phyloP scores from a whole-genome alignment of 441 rosid genomes.

The Brassica balearica region DNA sequence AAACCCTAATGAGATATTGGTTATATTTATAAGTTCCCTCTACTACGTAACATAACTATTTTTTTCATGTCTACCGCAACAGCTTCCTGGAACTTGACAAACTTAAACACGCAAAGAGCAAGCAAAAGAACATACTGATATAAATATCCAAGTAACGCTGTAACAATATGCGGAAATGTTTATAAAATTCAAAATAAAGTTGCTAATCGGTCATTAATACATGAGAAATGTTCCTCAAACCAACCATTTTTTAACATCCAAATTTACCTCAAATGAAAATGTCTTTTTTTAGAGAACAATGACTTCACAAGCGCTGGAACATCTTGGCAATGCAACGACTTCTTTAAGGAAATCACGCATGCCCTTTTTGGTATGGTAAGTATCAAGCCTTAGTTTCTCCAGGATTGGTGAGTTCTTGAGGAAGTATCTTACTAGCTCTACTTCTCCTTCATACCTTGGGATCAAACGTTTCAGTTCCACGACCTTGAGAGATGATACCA shows the following conservation, averaged over 20 bases:
- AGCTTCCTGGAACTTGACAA: too few relatives aligned
- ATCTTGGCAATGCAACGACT: constrained; percentile 17
- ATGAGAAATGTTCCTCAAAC: neutral
- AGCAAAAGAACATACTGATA: too few relatives aligned
- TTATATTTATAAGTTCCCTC: too few relatives aligned
- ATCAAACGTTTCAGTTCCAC: neutral
- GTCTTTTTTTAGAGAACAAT: neutral
- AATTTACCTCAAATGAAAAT: neutral
- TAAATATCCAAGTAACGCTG: too few relatives aligned
- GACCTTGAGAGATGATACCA: constrained; percentile 27
- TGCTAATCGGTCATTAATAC: too few relatives aligned
- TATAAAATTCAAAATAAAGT: too few relatives aligned
- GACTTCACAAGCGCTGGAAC: constrained; percentile 25
- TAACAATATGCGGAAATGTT: too few relatives aligned
- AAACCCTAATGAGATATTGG: too few relatives aligned
- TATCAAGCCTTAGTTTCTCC: constrained; percentile 14
- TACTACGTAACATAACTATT: too few relatives aligned
- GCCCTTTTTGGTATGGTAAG: neutral
- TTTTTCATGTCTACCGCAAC: too few relatives aligned
- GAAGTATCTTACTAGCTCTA: constrained; percentile 14
- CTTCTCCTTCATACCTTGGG: neutral
- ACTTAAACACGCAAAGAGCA: too few relatives aligned
- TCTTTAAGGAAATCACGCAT: neutral
- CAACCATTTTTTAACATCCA: neutral
- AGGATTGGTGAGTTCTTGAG: constrained; percentile 26